phyloP scores from a whole-genome alignment of 148 eudicot species.

The Linanthus parryae region DNA sequence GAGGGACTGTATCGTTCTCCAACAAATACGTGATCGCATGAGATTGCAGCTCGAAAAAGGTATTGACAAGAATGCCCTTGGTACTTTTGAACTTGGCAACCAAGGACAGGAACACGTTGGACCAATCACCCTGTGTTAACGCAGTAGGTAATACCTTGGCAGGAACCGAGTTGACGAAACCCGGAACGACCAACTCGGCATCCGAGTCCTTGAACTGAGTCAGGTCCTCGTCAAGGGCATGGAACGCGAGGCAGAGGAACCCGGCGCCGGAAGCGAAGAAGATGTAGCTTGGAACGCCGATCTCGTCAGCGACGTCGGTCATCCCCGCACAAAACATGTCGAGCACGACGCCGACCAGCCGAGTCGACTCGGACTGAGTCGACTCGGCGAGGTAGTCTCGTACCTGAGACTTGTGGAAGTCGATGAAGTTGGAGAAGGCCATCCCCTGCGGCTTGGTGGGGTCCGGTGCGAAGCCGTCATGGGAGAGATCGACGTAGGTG shows the following conservation, averaged over 20 bases:
- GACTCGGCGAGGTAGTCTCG: slow-evolving; percentile 7
- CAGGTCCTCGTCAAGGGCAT: slow-evolving; percentile 8
- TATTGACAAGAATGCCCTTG: slow-evolving; percentile 32
- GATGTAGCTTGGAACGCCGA: slow-evolving; percentile 24
- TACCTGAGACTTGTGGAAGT: slow-evolving; percentile 10
- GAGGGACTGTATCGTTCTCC: slow-evolving; percentile 1
- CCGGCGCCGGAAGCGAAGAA: slow-evolving; percentile 24
- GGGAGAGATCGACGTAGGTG: slow-evolving; percentile 11
- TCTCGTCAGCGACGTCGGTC: slow-evolving; percentile 32
- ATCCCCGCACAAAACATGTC: slow-evolving; percentile 28
- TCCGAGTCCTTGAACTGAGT: slow-evolving; percentile 17
- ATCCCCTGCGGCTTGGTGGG: background rate
- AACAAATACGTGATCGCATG: slow-evolving; percentile 1
- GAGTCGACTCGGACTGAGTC: slow-evolving; percentile 2
- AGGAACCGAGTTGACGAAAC: slow-evolving; percentile 22
- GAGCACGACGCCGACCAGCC: slow-evolving; percentile 22
- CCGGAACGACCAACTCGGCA: slow-evolving; percentile 13
- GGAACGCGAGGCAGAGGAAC: slow-evolving; percentile 17
- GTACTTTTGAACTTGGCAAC: slow-evolving; percentile 11
- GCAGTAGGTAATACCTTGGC: slow-evolving; percentile 15
- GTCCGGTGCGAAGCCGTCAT: slow-evolving; percentile 2
- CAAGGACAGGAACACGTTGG: background rate
- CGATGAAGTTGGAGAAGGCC: background rate
- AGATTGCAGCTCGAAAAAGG: slow-evolving; percentile 29
- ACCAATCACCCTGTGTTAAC: background rate